Conservation (phyloP, 2,329 filamentous ascomycete genomes). For the Fusarium papillatum region DNA sequence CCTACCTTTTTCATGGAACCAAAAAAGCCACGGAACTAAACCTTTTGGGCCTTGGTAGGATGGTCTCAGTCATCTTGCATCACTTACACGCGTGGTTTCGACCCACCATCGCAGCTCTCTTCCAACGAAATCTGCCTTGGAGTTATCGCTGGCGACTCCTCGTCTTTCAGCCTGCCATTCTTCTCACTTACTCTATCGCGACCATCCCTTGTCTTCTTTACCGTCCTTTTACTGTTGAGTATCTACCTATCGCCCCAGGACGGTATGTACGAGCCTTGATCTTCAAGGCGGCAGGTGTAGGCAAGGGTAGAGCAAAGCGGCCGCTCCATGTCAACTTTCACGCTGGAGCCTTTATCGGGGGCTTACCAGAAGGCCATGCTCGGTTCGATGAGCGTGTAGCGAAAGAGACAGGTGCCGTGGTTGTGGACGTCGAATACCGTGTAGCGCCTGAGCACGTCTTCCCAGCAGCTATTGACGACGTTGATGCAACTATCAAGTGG, state of each 20-base stretch:
- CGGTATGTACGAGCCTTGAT: slow-evolving; percentile 50
- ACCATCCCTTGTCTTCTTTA: slow-evolving; percentile 52
- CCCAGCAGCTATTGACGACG: slow-evolving; percentile 61
- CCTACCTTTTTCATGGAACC: neutral
- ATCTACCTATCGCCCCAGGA: slow-evolving; percentile 46
- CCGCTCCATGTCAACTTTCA: slow-evolving; percentile 61
- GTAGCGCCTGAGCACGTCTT: slow-evolving; percentile 65
- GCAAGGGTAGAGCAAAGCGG: slow-evolving; percentile 40
- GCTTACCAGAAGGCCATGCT: slow-evolving; percentile 54
- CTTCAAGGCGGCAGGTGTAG: slow-evolving; percentile 44
- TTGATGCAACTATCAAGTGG: slow-evolving; percentile 57
- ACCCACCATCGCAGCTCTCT: slow-evolving; percentile 51
- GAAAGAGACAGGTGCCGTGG: slow-evolving; percentile 56
- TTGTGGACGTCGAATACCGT: slow-evolving; percentile 64
- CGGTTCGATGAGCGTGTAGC: slow-evolving; percentile 51
- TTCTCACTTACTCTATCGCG: slow-evolving; percentile 54
- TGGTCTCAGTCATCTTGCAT: slow-evolving; percentile 10
- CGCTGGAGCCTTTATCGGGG: slow-evolving; percentile 59
- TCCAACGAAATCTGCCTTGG: slow-evolving; percentile 53
- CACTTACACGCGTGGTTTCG: slow-evolving; percentile 41
- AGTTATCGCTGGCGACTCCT: slow-evolving; percentile 58
- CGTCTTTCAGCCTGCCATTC: slow-evolving; percentile 55
- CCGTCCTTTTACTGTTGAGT: slow-evolving; percentile 49
- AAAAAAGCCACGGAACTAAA: neutral
- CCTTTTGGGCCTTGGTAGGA: neutral